phyloP scores from a whole-genome alignment of 768 basidiomycete genomes.

The Postia placenta region DNA sequence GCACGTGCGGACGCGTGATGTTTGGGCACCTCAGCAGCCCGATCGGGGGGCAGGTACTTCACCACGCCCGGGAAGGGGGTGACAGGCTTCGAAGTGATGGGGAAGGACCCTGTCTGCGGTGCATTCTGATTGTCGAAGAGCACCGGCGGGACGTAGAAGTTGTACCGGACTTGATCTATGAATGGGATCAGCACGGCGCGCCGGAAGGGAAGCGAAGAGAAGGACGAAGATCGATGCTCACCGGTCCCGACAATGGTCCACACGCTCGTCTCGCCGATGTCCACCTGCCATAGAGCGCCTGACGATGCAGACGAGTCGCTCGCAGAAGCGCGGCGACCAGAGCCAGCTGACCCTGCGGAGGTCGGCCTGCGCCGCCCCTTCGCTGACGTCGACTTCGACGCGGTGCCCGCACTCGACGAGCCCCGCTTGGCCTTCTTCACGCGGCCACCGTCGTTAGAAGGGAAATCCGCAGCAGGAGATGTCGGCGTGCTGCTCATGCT shows the following conservation, averaged over 20 bases:
- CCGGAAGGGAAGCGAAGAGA: conserved; percentile 6
- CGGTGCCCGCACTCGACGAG: conserved; percentile 63
- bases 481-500: conserved; percentile 60
- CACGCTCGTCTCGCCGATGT: conserved; percentile 89
- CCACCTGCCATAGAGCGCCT: conserved; percentile 81
- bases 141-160: conserved; percentile 86
- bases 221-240: conserved; percentile 28
- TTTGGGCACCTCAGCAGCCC: conserved; percentile 79
- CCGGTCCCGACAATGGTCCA: conserved; percentile 94
- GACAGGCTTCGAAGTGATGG: conserved; percentile 74
- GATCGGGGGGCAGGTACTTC: conserved; percentile 87
- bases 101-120: conserved; percentile 67
- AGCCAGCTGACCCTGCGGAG: conserved; percentile 49
- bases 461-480: conserved; percentile 65
- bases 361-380: conserved; percentile 67
- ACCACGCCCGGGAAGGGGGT: conserved; percentile 85
- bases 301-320: conserved; percentile 68
- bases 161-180: conserved; percentile 84
- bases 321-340: conserved; percentile 58
- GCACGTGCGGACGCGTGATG: conserved; percentile 58
- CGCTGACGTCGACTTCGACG: conserved; percentile 45
- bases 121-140: conserved; percentile 76
- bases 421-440: conserved; percentile 78
- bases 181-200: conserved; percentile 5
- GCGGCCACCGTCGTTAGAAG: conserved; percentile 77